Conservation (phyloP, 169 alveolate species). For the Babesia caballi region DNA sequence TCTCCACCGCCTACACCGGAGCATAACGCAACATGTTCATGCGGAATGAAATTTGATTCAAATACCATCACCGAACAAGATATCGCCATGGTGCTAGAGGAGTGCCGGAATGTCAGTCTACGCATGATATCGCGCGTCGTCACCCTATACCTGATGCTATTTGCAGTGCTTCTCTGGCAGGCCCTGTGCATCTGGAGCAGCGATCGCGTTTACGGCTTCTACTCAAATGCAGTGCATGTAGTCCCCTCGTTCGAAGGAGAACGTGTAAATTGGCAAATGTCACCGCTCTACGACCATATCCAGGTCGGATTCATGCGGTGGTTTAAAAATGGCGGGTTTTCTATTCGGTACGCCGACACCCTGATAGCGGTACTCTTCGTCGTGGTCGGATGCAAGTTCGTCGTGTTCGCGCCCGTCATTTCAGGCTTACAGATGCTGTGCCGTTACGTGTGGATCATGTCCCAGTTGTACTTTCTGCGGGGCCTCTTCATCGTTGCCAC, state of each 20-base stretch:
- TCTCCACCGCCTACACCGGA: no score
- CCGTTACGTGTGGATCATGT: constrained; percentile 47
- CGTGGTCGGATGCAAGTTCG: constrained; percentile 37
- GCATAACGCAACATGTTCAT: no score
- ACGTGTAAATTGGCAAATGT: constrained; percentile 34
- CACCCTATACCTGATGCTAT: neutral
- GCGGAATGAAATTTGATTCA: no score
- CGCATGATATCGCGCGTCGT: neutral
- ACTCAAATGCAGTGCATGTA: neutral
- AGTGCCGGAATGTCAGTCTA: neutral
- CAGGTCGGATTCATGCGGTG: constrained; percentile 49
- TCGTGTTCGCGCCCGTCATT: constrained; percentile 61
- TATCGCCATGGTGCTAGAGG: constrained; percentile 1
- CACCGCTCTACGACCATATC: constrained; percentile 64
- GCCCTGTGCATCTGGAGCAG: constrained; percentile 31
- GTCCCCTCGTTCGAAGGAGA: constrained; percentile 39
- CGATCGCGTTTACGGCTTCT: constrained; percentile 7
- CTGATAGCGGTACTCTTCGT: constrained; percentile 25
- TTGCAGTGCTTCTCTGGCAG: constrained; percentile 12
- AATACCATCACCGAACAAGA: constrained; percentile 1
- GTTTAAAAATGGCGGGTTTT: neutral
- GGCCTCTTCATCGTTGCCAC: constrained; percentile 68
- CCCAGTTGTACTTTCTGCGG: constrained; percentile 58
- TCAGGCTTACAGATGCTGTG: constrained; percentile 47
- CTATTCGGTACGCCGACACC: constrained; percentile 34